Conservation (phyloP, 352 stramenopile genomes). For the Thraustochytrium sp. region DNA sequence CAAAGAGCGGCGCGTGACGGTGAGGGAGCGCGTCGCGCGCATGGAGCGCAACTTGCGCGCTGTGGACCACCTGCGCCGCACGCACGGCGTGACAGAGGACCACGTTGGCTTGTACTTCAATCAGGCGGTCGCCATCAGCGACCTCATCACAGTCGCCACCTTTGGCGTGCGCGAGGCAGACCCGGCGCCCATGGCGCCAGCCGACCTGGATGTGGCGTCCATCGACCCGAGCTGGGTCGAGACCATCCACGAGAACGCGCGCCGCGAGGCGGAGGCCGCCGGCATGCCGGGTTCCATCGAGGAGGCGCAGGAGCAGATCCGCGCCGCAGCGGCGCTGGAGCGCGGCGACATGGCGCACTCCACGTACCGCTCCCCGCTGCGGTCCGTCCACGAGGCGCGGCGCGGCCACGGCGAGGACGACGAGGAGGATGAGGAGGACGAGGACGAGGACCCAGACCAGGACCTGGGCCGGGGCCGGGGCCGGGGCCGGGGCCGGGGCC, state of each 20-base stretch:
- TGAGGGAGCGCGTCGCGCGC: conserved; percentile 10
- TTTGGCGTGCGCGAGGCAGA: neutral
- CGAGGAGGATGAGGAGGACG: too few species aligned
- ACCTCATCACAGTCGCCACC: neutral
- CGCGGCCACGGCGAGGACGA: too few species aligned
- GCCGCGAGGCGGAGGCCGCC: neutral
- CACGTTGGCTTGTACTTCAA: neutral
- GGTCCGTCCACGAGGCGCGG: too few species aligned
- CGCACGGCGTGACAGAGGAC: neutral
- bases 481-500: too few species aligned
- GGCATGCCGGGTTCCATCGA: neutral
- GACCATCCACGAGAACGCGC: neutral
- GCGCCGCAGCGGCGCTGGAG: neutral
- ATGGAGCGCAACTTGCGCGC: conserved; percentile 31
- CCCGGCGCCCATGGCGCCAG: neutral
- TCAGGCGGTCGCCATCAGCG: neutral
- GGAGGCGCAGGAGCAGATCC: neutral
- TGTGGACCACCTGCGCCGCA: neutral
- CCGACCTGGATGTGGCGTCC: neutral
- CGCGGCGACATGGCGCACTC: neutral
- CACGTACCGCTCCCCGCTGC: too few species aligned
- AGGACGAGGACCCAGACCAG: too few species aligned
- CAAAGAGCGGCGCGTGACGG: neutral
- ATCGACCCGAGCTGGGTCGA: conserved; percentile 6
- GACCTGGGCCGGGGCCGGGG: too few species aligned